Evolutionary conservation across 1,284 basidiomycete genomes (phyloP).

Genomic region (Pseudomicrostroma phylloplanum): DNA sequence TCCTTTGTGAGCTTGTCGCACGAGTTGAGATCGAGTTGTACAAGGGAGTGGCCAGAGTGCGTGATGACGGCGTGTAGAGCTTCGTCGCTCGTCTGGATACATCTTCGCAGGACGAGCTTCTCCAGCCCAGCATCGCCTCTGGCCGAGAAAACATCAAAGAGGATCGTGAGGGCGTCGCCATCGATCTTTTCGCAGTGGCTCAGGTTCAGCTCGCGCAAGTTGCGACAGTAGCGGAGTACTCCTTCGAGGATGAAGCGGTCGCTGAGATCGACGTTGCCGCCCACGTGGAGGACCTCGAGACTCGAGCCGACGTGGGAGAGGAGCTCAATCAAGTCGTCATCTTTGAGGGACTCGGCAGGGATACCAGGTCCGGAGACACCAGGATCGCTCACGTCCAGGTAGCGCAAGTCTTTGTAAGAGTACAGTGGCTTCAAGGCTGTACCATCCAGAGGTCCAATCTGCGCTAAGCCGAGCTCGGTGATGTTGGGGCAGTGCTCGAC

Average conservation of each 20-base stretch:
- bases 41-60: slow-evolving; percentile 65
- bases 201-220: slow-evolving; percentile 61
- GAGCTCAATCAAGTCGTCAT: slow-evolving; percentile 60
- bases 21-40: slow-evolving; percentile 68
- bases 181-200: slow-evolving; percentile 54
- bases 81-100: slow-evolving; percentile 56
- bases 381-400: slow-evolving; percentile 63
- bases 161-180: slow-evolving; percentile 11
- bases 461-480: slow-evolving; percentile 67
- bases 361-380: slow-evolving; percentile 49
- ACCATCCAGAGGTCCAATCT: slow-evolving; percentile 61
- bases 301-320: slow-evolving; percentile 57
- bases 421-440: slow-evolving; percentile 31
- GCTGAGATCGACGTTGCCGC: slow-evolving; percentile 60
- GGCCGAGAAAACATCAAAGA: slow-evolving; percentile 12
- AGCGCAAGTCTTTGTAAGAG: slow-evolving; percentile 55
- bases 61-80: slow-evolving; percentile 64
- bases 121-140: slow-evolving; percentile 8
- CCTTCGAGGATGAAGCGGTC: slow-evolving; percentile 62
- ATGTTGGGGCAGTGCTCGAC: slow-evolving; percentile 62
- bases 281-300: slow-evolving; percentile 60
- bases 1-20: slow-evolving; percentile 63
- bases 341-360: slow-evolving; percentile 55
- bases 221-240: slow-evolving; percentile 58
- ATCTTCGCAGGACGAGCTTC: slow-evolving; percentile 32